A percentile compares a stretch with the other conserved stretches of the same genome.
phyloP scores from a whole-genome alignment of 2,329 filamentous ascomycete genomes.

The Monilinia fructigena region DNA sequence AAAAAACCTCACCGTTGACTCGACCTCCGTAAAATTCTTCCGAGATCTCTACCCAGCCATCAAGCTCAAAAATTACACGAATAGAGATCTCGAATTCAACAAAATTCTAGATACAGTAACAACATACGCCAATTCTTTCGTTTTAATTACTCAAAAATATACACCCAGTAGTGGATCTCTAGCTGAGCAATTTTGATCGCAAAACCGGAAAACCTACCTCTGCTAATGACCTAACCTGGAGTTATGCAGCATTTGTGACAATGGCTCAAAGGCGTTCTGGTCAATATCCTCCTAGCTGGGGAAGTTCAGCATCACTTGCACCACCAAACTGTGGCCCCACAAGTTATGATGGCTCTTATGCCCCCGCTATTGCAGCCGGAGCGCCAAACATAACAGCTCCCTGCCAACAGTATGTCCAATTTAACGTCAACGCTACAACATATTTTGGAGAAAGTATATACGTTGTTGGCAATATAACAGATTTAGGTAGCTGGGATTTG shows the following conservation, averaged over 20 bases:
- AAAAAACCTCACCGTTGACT: constrained; percentile 62
- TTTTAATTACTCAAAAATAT: constrained; percentile 50
- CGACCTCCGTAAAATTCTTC: constrained; percentile 70
- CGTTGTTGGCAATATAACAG: constrained; percentile 45
- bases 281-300: constrained; percentile 56
- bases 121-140: constrained; percentile 59
- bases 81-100: constrained; percentile 52
- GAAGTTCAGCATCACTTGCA: constrained; percentile 45
- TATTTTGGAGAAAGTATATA: constrained; percentile 50
- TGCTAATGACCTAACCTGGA: constrained; percentile 70
- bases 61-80: constrained; percentile 61
- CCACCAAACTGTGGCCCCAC: constrained; percentile 50
- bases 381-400: constrained; percentile 35
- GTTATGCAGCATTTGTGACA: constrained; percentile 67
- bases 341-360: constrained; percentile 51
- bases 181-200: constrained; percentile 65
- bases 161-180: constrained; percentile 59
- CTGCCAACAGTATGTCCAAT: constrained; percentile 43
- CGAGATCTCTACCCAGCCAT: constrained; percentile 58
- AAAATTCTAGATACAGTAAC: constrained; percentile 54
- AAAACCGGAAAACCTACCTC: constrained; percentile 54
- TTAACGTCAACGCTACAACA: constrained; percentile 49
- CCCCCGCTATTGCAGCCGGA: constrained; percentile 48
- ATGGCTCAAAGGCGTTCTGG: constrained; percentile 55
- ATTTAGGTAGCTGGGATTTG: constrained; percentile 47